Base-by-base conservation (phyloP, 2,329 filamentous ascomycete genomes). In the Cercospora zeae-maydis region DNA sequence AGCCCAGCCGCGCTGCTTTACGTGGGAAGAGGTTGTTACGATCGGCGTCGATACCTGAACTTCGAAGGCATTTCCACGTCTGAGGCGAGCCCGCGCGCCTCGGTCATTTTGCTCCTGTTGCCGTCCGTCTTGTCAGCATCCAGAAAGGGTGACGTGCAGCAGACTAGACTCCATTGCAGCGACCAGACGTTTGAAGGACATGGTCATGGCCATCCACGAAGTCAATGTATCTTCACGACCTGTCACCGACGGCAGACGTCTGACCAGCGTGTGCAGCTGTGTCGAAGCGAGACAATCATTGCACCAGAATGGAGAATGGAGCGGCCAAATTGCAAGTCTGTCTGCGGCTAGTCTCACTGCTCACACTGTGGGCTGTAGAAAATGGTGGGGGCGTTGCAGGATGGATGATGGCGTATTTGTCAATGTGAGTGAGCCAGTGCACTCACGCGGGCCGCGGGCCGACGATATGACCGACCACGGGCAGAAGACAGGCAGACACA, bases 371-470 rank as follows among this genome's bases (percentile, higher is more conserved):
- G 10, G 49, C 33, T 21, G 61, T 59, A 39, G 51, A 34, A 21
- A 21, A 24, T 31, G 37, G 61, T 63, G 57, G 56, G 42, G 49
- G n/a, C n/a, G n/a, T 37, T 55, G 33, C 57, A 59, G 31, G 42
- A 52, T 59, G 57, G 45, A 59, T 19, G 42, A 52, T 59, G 57
- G 45, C 57, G 45, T 51, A 63, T 63, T 63, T 59, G 61, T 63
- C 61, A 63, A 34, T 55, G 31, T 19, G 33, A 53, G 34, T 55
- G 56, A 59, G 49, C 59, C 31, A 55, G 24, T 55, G 36, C 55
- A 36, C 33, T n/a, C n/a, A n/a, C 21, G 19, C 27, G 13, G 42
- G 33, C 14, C 36, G 36, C 37, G 21, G 39, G 37, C 49, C 47
- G 49, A 37, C 24, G 56, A 59, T 27, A 27, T 19, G 37, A 36